phyloP scores from a whole-genome alignment of 345 rosid species.

The Melaleuca alternifolia region DNA sequence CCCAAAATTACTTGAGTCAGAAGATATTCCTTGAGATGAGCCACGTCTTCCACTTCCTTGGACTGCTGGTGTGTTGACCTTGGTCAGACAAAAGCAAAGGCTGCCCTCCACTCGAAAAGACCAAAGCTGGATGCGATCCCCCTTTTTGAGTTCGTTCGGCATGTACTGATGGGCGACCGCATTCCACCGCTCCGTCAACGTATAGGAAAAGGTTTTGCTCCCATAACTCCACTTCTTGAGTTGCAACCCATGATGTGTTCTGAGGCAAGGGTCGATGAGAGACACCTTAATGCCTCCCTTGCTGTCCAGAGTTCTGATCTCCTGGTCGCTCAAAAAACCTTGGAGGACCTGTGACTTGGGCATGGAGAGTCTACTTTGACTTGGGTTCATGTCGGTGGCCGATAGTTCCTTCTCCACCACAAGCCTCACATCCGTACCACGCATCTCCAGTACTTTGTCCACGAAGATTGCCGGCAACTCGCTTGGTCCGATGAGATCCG shows the following conservation, averaged over 20 bases:
- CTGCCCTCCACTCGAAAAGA: neutral
- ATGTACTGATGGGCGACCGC: neutral
- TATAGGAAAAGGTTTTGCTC: neutral
- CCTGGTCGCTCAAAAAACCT: neutral
- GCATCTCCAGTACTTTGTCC: neutral
- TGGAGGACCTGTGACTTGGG: neutral
- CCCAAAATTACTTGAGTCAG: neutral
- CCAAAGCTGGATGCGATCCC: neutral
- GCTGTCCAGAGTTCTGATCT: neutral
- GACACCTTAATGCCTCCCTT: neutral
- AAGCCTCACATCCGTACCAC: neutral
- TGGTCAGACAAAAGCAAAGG: neutral
- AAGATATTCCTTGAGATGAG: neutral
- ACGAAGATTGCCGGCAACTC: no score
- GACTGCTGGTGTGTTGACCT: neutral
- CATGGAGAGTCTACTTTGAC: neutral
- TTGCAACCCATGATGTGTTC: no score
- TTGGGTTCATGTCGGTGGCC: neutral
- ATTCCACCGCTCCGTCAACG: neutral
- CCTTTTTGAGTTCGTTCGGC: neutral
- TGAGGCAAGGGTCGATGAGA: neutral
- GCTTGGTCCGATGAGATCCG: no score
- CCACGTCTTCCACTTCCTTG: neutral
- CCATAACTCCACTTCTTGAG: rapidly evolving
- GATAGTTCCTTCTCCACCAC: neutral